These are phyloP conservation scores for Amylostereum areolatum DNA, from an alignment of 1,284 basidiomycete genomes.

Conservation along the genomic window DNA sequence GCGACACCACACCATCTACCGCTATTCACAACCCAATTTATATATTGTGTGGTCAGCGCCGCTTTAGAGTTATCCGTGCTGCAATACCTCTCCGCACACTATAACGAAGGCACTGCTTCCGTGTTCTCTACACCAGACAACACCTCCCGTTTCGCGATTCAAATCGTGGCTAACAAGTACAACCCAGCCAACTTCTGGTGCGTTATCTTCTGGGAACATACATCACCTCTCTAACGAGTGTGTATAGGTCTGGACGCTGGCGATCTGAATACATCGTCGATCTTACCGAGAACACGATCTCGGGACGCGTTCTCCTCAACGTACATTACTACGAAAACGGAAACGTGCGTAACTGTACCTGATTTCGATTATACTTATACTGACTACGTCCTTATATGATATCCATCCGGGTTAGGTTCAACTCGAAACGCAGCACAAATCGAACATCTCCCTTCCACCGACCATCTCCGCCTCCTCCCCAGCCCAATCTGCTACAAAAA, in stretches of 20 bases:
- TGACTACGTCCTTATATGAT: constrained; percentile 3
- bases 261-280: constrained; percentile 73
- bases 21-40: constrained; percentile 1
- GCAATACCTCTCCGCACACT: constrained; percentile 77
- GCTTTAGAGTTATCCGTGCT: constrained; percentile 64
- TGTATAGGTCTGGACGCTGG: constrained; percentile 85
- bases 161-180: constrained; percentile 90
- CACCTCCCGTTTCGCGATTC: constrained; percentile 56
- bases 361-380: background rate
- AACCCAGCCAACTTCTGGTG: constrained; percentile 89
- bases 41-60: constrained; percentile 33
- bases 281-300: constrained; percentile 45
- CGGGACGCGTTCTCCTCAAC: constrained; percentile 71
- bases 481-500: constrained; percentile 57
- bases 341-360: constrained; percentile 54
- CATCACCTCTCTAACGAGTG: background rate
- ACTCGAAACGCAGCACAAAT: constrained; percentile 68
- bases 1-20: constrained; percentile 12
- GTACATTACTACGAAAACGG: constrained; percentile 97
- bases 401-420: constrained; percentile 63
- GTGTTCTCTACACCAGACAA: constrained; percentile 53
- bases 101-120: constrained; percentile 64
- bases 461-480: constrained; percentile 45
- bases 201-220: constrained; percentile 15
- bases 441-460: constrained; percentile 61